phyloP scores from a whole-genome alignment of 202 grass and related monocot species.

The Bolboschoenoplectus hybrid region DNA sequence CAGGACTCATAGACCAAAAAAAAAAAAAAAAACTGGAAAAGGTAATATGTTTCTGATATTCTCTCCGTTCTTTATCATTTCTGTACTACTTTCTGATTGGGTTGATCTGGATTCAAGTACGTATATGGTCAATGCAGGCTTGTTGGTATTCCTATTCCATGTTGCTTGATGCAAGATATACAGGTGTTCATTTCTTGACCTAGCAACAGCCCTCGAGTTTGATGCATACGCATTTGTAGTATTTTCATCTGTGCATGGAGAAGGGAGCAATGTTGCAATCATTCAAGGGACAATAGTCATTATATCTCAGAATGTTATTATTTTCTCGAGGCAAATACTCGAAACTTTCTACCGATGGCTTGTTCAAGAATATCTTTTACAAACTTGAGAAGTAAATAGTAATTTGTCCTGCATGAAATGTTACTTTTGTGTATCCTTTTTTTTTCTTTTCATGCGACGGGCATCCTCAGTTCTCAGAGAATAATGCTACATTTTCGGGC shows the following conservation, averaged over 20 bases:
- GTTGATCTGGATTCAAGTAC: neutral
- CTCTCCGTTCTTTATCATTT: neutral
- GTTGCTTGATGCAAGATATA: slow-evolving; percentile 18
- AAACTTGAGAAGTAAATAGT: slow-evolving; percentile 16
- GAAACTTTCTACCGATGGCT: neutral
- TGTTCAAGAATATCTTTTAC: neutral
- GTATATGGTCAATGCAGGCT: slow-evolving; percentile 25
- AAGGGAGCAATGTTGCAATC: neutral
- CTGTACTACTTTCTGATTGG: neutral
- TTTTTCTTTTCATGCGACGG: neutral
- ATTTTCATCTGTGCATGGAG: neutral
- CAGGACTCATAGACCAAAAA: neutral
- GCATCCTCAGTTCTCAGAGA: neutral
- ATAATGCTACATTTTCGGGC: neutral
- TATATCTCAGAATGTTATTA: neutral
- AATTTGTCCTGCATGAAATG: neutral
- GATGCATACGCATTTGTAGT: neutral
- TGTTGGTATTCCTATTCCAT: slow-evolving; percentile 35
- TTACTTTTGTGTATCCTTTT: neutral
- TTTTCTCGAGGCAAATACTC: slow-evolving; percentile 7
- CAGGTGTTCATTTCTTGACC: neutral
- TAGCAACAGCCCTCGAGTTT: neutral
- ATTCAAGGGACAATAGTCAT: neutral
- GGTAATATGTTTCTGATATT: neutral
- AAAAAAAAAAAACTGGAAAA: neutral